phyloP scores from a whole-genome alignment of 1,284 basidiomycete species.

The Sanghuangporus baumii region DNA sequence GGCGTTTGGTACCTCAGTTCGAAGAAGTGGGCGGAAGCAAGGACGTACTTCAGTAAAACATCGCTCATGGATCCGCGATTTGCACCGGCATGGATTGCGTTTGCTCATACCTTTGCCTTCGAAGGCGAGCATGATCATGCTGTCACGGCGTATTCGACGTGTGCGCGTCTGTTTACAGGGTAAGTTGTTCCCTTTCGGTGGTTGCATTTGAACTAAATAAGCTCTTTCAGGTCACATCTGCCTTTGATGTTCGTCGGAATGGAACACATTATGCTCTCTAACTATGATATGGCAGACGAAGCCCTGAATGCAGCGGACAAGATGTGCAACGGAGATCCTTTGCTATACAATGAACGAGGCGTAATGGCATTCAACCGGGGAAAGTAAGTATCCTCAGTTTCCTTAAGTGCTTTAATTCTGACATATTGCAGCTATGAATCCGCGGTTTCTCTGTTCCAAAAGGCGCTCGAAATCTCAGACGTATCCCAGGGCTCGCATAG shows the following conservation, averaged over 20 bases:
- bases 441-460: constrained; percentile 68
- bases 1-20: constrained; percentile 94
- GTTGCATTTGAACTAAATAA: background rate
- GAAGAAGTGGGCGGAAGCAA: constrained; percentile 81
- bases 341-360: constrained; percentile 89
- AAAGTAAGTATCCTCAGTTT: constrained; percentile 49
- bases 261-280: constrained; percentile 92
- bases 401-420: constrained; percentile 7
- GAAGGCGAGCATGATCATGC: constrained; percentile 99
- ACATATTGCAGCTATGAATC: constrained; percentile 48
- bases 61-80: constrained; percentile 96
- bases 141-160: constrained; percentile 96
- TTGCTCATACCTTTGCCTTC: constrained; percentile 94
- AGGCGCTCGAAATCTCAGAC: constrained; percentile 68
- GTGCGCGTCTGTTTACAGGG: constrained; percentile 91
- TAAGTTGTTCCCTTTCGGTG: constrained; percentile 33
- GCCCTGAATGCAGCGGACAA: constrained; percentile 77
- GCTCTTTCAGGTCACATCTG: constrained; percentile 69
- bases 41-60: constrained; percentile 94
- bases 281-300: constrained; percentile 79
- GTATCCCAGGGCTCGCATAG: constrained; percentile 80
- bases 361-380: constrained; percentile 87
- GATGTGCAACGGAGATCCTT: constrained; percentile 83
- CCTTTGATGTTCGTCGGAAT: constrained; percentile 96
- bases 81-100: constrained; percentile 95